Conservation (phyloP, 768 basidiomycete genomes). For the Suillus occidentalis region DNA sequence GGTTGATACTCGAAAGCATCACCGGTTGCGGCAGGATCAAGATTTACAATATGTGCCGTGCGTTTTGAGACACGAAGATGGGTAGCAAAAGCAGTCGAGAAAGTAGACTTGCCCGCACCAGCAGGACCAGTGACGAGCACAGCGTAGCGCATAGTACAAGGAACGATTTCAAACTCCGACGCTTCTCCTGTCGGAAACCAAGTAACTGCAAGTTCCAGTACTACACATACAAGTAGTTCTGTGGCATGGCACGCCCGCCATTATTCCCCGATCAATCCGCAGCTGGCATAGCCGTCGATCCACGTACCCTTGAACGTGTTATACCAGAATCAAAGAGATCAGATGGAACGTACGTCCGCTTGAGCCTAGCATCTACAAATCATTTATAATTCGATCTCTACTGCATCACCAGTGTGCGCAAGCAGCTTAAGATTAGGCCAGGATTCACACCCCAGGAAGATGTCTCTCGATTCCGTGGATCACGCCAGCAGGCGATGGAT, state of each 20-base stretch:
- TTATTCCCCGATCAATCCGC: slow-evolving; percentile 67
- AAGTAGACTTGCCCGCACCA: slow-evolving; percentile 96
- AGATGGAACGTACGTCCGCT: slow-evolving; percentile 73
- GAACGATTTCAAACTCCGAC: slow-evolving; percentile 30
- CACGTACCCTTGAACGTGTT: slow-evolving; percentile 82
- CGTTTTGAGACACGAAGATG: slow-evolving; percentile 84
- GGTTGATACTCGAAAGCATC: slow-evolving; percentile 92
- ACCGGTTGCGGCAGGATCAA: slow-evolving; percentile 90
- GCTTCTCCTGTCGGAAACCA: slow-evolving; percentile 4
- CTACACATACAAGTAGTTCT: slow-evolving; percentile 10
- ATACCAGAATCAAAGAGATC: slow-evolving; percentile 80
- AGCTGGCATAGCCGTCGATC: slow-evolving; percentile 84
- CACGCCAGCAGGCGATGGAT: slow-evolving; percentile 74
- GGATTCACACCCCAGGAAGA: slow-evolving; percentile 97
- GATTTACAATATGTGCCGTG: slow-evolving; percentile 90
- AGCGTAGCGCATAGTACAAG: slow-evolving; percentile 74
- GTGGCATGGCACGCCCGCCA: slow-evolving; percentile 71
- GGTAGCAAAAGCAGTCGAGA: slow-evolving; percentile 83
- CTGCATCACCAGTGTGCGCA: slow-evolving; percentile 61
- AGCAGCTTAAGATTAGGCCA: slow-evolving; percentile 85
- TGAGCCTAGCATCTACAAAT: slow-evolving; percentile 11
- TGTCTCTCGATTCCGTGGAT: slow-evolving; percentile 79
- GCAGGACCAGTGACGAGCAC: slow-evolving; percentile 94
- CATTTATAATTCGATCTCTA: slow-evolving; percentile 5
- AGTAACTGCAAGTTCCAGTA: slow-evolving; percentile 7